Evolutionary conservation across 495 filamentous ascomycete species (phyloP), one percentile per base, ranked within the genome.

Genomic region (Aspergillus cristatus): DNA sequence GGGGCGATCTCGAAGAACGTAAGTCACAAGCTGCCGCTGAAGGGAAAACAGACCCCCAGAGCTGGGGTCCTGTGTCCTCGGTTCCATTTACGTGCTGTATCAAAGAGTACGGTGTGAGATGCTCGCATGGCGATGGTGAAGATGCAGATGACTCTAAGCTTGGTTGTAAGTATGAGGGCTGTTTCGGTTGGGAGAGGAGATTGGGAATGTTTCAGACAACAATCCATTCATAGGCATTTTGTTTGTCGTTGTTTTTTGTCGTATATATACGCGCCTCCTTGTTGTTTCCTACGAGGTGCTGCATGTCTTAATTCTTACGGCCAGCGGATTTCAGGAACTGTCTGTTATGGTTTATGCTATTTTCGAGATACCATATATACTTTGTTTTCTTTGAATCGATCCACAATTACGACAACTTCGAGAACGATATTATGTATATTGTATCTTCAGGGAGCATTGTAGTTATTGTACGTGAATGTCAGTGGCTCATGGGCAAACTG

Each of bases 1-100:
- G 90, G 88, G 90, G 90, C 3, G 71, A 93, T 41, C 72, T 96
- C 6, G 80, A 86, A 54, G 86, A 94, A 52, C 42, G 51, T 32
- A 85, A 83, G 43, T 38, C 37, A 31, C 35, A 35, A 14, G 38
- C 44, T 35, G 16, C 36, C 31, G 33, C 53, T 24, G 42, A 37
- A 18, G 35, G 15, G 8, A 44, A 40, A 13, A 32, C 29, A 25
- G 15, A 14, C 24, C 30, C 26, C 13, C 18, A n/a, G 17, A 35
- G 42, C 7, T 14, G 53, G 37, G 50, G 45, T 13, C 20, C 37
- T 11, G 12, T 42, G 28, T 57, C 51, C 2, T 55, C 45, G 4
- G 29, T 53, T 16, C 60, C 65, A 14, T 61, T 68, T 26, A 45
- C 31, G 7, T 71, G 65, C 33, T 60, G 62, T 35, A 58, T 78